These are phyloP conservation scores for Aspergillus caelatus DNA, from an alignment of 2,329 filamentous ascomycete genomes.

Conservation along the genomic window DNA sequence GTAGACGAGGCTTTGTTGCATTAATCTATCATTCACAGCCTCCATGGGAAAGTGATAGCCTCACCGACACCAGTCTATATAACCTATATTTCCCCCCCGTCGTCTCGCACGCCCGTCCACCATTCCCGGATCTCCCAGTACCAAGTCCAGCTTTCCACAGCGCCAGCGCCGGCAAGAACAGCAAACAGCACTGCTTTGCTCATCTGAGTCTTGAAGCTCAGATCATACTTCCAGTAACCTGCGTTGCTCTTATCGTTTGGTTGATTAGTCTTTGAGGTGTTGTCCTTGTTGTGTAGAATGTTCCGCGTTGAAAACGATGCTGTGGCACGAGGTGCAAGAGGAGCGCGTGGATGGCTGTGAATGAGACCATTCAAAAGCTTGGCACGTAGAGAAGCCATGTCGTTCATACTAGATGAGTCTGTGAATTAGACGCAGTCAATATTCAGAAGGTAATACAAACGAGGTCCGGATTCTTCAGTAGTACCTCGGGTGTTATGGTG, in stretches of 20 bases:
- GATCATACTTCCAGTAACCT: not conserved
- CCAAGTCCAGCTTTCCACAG: not conserved
- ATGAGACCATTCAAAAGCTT: not conserved
- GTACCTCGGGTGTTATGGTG: not conserved
- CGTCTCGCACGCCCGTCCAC: not conserved
- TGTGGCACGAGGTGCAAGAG: not conserved
- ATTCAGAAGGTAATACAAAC: not conserved
- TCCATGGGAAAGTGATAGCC: not conserved
- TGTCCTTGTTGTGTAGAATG: not conserved
- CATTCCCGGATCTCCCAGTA: not conserved
- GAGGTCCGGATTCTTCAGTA: not conserved
- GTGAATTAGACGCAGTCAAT: not conserved
- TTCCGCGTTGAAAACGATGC: not conserved
- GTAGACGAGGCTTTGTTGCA: not conserved
- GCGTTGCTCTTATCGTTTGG: not conserved
- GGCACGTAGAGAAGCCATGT: not conserved
- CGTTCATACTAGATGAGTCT: not conserved
- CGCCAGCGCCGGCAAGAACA: not conserved
- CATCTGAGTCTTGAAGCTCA: not conserved
- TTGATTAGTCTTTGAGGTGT: not conserved
- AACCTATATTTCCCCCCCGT: not conserved
- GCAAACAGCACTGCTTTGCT: not conserved
- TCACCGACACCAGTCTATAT: not conserved
- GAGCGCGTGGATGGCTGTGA: not conserved
- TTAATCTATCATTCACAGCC: not conserved